Conservation (phyloP, 805 yeast genomes). For the Ogataea angusta region DNA sequence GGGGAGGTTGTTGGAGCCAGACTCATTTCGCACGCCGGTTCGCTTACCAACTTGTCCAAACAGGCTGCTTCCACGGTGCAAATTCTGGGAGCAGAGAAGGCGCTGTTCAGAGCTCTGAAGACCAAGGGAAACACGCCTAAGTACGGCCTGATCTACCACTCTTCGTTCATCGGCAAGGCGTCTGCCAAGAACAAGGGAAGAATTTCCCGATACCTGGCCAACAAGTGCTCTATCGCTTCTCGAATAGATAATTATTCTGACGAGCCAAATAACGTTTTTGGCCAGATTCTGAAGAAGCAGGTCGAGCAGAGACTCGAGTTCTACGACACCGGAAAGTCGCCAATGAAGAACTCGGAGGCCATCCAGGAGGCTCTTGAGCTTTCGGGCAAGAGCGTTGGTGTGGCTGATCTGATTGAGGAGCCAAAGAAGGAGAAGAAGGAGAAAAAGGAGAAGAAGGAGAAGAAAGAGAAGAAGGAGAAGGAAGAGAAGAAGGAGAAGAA, state of each 20-base stretch:
- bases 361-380: slow-evolving; percentile 85
- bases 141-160: slow-evolving; percentile 92
- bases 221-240: slow-evolving; percentile 98
- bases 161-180: slow-evolving; percentile 92
- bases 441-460: slow-evolving; percentile 36
- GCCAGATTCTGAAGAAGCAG: slow-evolving; percentile 88
- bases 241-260: slow-evolving; percentile 98
- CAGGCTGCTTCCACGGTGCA: slow-evolving; percentile 99
- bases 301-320: slow-evolving; percentile 96
- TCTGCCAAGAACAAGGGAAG: slow-evolving; percentile 97
- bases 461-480: slow-evolving; percentile 44
- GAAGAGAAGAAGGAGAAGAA: slow-evolving; percentile 34
- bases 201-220: slow-evolving; percentile 96
- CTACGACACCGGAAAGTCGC: slow-evolving; percentile 94
- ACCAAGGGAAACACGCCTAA: slow-evolving; percentile 97
- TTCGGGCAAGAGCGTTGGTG: slow-evolving; percentile 35
- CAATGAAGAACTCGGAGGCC: slow-evolving; percentile 94
- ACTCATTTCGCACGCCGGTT: slow-evolving; percentile 97
- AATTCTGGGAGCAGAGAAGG: slow-evolving; percentile 96
- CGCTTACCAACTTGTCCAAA: slow-evolving; percentile 91
- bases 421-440: slow-evolving; percentile 37
- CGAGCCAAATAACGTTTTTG: slow-evolving; percentile 86
- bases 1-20: slow-evolving; percentile 99
- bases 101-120: slow-evolving; percentile 91
- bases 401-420: slow-evolving; percentile 29